phyloP scores from a whole-genome alignment of 2,329 filamentous ascomycete species.

The Falciphora oryzae region DNA sequence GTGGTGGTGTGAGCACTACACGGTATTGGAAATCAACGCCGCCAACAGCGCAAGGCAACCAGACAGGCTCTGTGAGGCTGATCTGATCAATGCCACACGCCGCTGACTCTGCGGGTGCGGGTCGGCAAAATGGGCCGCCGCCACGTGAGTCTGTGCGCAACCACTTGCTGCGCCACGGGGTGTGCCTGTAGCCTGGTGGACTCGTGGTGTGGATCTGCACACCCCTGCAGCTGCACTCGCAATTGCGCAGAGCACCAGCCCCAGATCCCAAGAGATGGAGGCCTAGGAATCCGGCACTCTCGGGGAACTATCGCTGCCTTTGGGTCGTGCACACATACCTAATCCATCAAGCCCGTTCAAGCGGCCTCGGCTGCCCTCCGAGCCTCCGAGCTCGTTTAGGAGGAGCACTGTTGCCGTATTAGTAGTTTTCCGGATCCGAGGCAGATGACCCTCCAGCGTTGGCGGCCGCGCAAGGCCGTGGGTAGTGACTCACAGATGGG shows the following conservation, averaged over 20 bases:
- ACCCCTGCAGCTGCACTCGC: not conserved
- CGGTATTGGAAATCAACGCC: too few relatives aligned
- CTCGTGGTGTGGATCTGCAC: too few relatives aligned
- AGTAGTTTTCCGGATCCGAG: not conserved
- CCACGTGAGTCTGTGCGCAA: not conserved
- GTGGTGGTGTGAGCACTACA: too few relatives aligned
- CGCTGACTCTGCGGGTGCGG: not conserved
- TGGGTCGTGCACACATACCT: not conserved
- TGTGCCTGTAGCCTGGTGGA: not conserved
- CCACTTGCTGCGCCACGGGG: not conserved
- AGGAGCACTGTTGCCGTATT: not conserved
- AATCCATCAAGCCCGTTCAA: not conserved
- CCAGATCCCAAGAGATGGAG: not conserved
- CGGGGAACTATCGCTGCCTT: not conserved
- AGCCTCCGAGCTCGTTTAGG: not conserved
- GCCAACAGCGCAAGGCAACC: not conserved
- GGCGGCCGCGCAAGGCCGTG: not conserved
- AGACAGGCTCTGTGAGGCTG: not conserved
- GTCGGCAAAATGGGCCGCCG: not conserved
- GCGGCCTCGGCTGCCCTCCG: not conserved
- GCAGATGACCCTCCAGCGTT: not conserved
- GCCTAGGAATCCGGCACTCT: not conserved
- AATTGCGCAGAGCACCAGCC: not conserved
- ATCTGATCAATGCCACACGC: not conserved
- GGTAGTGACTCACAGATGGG: not conserved